Evolutionary conservation across 2,329 filamentous ascomycete genomes (phyloP).

Genomic region (Beauveria varroae): DNA sequence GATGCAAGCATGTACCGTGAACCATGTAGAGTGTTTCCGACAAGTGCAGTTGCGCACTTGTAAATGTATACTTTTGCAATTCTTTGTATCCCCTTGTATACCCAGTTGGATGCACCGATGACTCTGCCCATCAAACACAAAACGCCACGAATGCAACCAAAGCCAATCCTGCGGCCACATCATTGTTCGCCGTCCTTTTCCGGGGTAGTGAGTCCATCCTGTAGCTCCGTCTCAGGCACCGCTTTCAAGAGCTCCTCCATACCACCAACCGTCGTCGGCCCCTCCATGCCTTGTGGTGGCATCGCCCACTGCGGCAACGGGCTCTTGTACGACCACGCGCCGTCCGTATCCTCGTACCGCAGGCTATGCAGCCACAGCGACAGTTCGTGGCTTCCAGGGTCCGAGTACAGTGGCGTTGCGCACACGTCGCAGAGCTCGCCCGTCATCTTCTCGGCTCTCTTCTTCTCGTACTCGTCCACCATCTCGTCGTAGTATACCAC

Average conservation of each 20-base stretch:
- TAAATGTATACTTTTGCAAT: background rate
- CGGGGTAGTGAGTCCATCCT: conserved; percentile 31
- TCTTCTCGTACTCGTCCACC: conserved; percentile 82
- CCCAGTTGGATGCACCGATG: background rate
- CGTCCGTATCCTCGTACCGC: conserved; percentile 76
- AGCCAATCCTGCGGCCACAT: background rate
- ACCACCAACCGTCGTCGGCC: conserved; percentile 60
- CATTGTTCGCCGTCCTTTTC: conserved; percentile 23
- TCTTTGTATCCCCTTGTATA: background rate
- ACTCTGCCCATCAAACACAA: background rate
- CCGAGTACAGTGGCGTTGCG: conserved; percentile 82
- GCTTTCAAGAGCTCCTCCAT: conserved; percentile 53
- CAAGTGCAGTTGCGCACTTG: background rate
- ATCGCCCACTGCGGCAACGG: conserved; percentile 80
- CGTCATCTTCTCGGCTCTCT: conserved; percentile 88
- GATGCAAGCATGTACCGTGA: background rate
- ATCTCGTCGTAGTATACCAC: conserved; percentile 92
- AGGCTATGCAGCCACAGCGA: conserved; percentile 91
- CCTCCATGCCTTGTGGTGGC: conserved; percentile 64
- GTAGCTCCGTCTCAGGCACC: conserved; percentile 21
- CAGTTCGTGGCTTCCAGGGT: conserved; percentile 83
- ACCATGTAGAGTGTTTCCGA: background rate
- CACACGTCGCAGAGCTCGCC: conserved; percentile 76
- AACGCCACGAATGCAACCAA: conserved; percentile 3
- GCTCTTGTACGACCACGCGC: conserved; percentile 82